Percentiles rank a stretch among this genome's conserved stretches.
These are phyloP conservation scores for Sphagnum contortum DNA, from an alignment of 225 moss, liverwort and hornwort species.

Conservation along the genomic window DNA sequence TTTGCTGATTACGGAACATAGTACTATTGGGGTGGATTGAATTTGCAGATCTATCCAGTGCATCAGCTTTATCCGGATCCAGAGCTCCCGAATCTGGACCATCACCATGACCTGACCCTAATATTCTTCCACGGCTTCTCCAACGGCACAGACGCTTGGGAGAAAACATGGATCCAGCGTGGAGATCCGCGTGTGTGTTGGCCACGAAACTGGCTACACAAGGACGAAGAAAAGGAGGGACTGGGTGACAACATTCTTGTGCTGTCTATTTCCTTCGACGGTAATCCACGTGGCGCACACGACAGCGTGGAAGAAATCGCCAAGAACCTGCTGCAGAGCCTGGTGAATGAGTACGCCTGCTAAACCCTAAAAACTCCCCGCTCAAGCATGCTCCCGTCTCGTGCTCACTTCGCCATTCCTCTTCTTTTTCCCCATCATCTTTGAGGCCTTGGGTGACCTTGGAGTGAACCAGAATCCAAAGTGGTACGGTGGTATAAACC, in stretches of 20 bases:
- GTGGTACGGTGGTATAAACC: too few relatives aligned
- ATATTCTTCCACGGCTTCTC: constrained; percentile 22
- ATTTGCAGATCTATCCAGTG: too few relatives aligned
- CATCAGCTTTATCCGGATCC: too few relatives aligned
- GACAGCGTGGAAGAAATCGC: constrained; percentile 21
- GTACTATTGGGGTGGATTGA: too few relatives aligned
- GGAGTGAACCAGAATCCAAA: too few relatives aligned
- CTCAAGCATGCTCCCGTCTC: too few relatives aligned
- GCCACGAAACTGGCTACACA: constrained; percentile 18
- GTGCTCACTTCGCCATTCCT: too few relatives aligned
- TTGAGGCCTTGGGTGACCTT: too few relatives aligned
- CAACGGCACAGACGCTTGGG: constrained; percentile 9
- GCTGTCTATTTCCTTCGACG: constrained; percentile 19
- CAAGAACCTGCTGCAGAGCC: constrained; percentile 20
- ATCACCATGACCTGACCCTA: background rate
- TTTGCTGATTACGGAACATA: too few relatives aligned
- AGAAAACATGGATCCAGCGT: constrained; percentile 14
- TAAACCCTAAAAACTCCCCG: too few relatives aligned
- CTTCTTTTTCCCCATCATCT: too few relatives aligned
- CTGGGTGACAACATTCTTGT: constrained; percentile 17
- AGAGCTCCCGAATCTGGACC: too few relatives aligned
- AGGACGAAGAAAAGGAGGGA: background rate
- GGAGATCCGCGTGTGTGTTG: constrained; percentile 16
- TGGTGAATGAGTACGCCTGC: constrained; percentile 5
- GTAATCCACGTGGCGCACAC: constrained; percentile 19